Conservation (phyloP, 192 early-diverging fungal species). For the Coemansia sp. region DNA sequence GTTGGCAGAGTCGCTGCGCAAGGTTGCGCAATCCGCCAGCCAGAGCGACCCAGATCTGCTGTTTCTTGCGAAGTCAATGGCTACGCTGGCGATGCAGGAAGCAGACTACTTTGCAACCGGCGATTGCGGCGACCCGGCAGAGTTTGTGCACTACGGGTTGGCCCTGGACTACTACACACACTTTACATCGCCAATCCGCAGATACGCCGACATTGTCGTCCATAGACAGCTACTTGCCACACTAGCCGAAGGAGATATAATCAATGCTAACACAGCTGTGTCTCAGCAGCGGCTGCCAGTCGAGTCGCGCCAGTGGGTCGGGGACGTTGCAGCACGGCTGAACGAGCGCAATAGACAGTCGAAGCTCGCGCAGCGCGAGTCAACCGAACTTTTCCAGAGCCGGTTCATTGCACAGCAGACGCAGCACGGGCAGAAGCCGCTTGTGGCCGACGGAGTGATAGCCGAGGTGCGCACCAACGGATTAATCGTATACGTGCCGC, state of each 20-base stretch:
- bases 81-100: constrained; percentile 74
- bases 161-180: constrained; percentile 78
- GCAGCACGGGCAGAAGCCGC: constrained; percentile 24
- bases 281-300: neutral
- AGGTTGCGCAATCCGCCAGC: constrained; percentile 40
- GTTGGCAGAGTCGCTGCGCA: constrained; percentile 61
- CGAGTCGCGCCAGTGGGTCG: constrained; percentile 26
- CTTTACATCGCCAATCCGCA: constrained; percentile 79
- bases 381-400: constrained; percentile 78
- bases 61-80: constrained; percentile 69
- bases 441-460: constrained; percentile 66
- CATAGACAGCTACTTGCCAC: constrained; percentile 68
- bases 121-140: constrained; percentile 21
- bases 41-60: constrained; percentile 57
- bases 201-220: constrained; percentile 80
- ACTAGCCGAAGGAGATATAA: constrained; percentile 14
- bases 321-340: constrained; percentile 54
- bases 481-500: constrained; percentile 50
- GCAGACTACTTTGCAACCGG: constrained; percentile 72
- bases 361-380: constrained; percentile 77
- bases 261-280: neutral
- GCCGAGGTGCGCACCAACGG: constrained; percentile 73
- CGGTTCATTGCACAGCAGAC: constrained; percentile 60
- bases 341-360: constrained; percentile 70
- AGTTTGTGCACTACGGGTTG: constrained; percentile 72